Conservation (phyloP, 2,329 filamentous ascomycete genomes). For the Cladosporium colombiae region DNA sequence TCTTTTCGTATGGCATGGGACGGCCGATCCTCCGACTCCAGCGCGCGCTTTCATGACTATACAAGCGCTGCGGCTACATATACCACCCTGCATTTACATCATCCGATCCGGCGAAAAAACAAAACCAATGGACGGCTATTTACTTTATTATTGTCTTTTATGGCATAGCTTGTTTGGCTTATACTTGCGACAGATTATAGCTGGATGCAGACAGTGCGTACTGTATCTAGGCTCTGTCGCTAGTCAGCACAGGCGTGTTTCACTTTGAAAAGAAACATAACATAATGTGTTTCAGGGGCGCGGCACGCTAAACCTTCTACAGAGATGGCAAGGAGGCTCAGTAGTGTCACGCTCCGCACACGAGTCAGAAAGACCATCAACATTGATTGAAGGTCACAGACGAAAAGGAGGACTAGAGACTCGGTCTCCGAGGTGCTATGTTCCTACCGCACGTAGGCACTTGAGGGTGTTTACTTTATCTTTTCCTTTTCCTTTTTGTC, state of each 20-base stretch:
- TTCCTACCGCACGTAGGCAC: background rate
- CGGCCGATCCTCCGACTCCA: conserved; percentile 13
- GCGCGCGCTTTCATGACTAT: conserved; percentile 14
- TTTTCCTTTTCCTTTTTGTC: conserved; percentile 8
- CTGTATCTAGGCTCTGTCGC: background rate
- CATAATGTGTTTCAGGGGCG: conserved; percentile 23
- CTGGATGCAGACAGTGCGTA: background rate
- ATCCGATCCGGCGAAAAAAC: conserved; percentile 8
- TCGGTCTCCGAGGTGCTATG: background rate
- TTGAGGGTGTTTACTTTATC: conserved; percentile 8
- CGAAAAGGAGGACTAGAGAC: background rate
- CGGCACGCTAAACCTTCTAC: background rate
- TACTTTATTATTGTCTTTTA: conserved; percentile 9
- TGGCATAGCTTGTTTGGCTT: conserved; percentile 8
- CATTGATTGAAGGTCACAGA: background rate
- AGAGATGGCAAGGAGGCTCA: conserved; percentile 2
- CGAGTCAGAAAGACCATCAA: background rate
- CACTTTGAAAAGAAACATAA: conserved; percentile 21
- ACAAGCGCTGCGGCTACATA: conserved; percentile 11
- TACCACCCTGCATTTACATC: conserved; percentile 19
- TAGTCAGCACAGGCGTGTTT: conserved; percentile 13
- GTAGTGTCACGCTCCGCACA: background rate
- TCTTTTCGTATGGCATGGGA: conserved; percentile 17
- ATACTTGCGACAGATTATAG: background rate
- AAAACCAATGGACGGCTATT: conserved; percentile 11